A percentile compares a stretch with the other conserved stretches of the same genome.
Conservation (phyloP, 768 basidiomycete species). For the Rhodosporidiobolus sp. region DNA sequence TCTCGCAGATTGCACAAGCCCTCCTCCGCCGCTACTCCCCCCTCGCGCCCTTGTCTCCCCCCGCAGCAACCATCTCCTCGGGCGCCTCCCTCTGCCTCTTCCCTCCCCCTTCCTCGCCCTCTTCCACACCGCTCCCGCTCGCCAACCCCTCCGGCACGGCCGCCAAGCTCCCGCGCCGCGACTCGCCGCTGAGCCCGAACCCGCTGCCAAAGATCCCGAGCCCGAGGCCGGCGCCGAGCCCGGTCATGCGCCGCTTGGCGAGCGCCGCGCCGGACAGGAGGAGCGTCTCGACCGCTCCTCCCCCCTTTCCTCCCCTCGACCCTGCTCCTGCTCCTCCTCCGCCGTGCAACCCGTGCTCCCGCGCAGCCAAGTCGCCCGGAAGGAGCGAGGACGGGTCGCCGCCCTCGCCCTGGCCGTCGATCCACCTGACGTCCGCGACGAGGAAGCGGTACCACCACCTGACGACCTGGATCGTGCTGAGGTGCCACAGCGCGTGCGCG, state of each 20-base stretch:
- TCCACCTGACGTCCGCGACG: conserved; percentile 59
- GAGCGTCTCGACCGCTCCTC: neutral
- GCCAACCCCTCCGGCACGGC: too few species aligned
- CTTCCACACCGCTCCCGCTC: too few species aligned
- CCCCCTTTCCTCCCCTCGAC: neutral
- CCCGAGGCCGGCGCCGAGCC: neutral
- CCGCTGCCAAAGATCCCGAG: conserved; percentile 2
- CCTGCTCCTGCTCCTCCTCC: neutral
- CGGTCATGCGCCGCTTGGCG: conserved; percentile 5
- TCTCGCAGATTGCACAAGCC: too few species aligned
- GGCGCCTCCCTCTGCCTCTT: too few species aligned
- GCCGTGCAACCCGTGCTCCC: neutral
- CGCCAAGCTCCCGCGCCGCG: too few species aligned
- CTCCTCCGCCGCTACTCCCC: too few species aligned
- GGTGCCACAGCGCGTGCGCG: conserved; percentile 91
- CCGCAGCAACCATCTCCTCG: too few species aligned
- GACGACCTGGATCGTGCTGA: conserved; percentile 73
- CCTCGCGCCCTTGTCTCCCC: too few species aligned
- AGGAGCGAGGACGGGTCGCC: conserved; percentile 5
- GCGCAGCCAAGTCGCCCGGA: neutral
- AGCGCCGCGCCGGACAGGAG: conserved; percentile 1
- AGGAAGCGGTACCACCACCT: conserved; percentile 83
- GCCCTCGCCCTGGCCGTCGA: conserved; percentile 31
- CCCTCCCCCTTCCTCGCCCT: too few species aligned
- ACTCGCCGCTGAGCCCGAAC: too few species aligned